Evolutionary conservation across 2,329 filamentous ascomycete genomes (phyloP).

Genomic region (Aureobasidium sp.): DNA sequence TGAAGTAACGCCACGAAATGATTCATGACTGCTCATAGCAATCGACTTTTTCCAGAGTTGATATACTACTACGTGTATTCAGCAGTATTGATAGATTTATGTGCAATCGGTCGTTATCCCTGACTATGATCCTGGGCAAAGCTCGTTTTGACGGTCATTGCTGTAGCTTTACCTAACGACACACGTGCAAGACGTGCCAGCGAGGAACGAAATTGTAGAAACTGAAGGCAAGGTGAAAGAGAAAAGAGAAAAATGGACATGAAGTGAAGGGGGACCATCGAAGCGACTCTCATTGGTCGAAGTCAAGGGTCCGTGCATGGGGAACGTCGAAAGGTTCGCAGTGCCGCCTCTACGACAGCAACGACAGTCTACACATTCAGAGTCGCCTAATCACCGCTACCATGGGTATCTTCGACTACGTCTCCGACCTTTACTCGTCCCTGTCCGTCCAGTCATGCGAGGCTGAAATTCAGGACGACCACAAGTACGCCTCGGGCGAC

Average conservation of each 20-base stretch:
- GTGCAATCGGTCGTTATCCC: background rate
- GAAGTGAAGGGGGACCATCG: background rate
- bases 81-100: background rate
- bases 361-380: slow-evolving; percentile 9
- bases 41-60: background rate
- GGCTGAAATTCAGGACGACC: slow-evolving; percentile 51
- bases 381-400: slow-evolving; percentile 21
- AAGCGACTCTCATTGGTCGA: background rate
- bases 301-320: background rate
- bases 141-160: background rate
- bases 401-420: slow-evolving; percentile 60
- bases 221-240: background rate
- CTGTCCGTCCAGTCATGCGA: slow-evolving; percentile 55
- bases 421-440: slow-evolving; percentile 58
- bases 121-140: too few relatives aligned
- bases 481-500: slow-evolving; percentile 41
- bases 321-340: slow-evolving; percentile 12
- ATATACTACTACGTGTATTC: background rate
- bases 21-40: background rate
- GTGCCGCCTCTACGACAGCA: slow-evolving; percentile 7
- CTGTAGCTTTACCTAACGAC: background rate
- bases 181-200: background rate
- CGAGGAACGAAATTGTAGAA: background rate
- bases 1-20: slow-evolving; percentile 9
- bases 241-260: background rate